Percentiles rank a stretch among this genome's conserved stretches.
These are phyloP conservation scores for Digitaria exilis DNA, from an alignment of 202 grass and related monocot genomes.

Conservation along the genomic window DNA sequence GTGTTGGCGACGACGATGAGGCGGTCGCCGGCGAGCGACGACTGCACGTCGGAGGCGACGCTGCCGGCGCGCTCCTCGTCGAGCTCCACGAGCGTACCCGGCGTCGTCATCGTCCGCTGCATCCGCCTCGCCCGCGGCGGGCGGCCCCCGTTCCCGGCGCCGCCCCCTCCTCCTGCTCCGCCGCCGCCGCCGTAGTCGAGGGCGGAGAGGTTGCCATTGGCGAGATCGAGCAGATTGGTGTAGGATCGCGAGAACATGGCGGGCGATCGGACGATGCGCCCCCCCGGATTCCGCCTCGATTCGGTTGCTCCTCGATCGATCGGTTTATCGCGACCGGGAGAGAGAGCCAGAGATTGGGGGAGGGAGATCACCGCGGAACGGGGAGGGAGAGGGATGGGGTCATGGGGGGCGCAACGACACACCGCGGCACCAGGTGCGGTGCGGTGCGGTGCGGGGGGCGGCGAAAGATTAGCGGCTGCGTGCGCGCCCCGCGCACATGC, in stretches of 20 bases:
- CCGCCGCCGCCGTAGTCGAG: slow-evolving; percentile 50
- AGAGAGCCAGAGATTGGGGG: no score
- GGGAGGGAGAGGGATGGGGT: neutral
- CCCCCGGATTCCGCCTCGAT: neutral
- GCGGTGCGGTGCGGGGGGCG: neutral
- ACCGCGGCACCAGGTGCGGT: neutral
- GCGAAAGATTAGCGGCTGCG: neutral
- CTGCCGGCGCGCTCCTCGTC: slow-evolving; percentile 59
- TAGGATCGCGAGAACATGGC: slow-evolving; percentile 76
- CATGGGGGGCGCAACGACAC: neutral
- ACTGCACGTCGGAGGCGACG: slow-evolving; percentile 63
- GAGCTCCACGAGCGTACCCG: slow-evolving; percentile 55
- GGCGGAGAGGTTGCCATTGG: slow-evolving; percentile 61
- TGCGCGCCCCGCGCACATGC: neutral
- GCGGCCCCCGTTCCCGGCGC: neutral
- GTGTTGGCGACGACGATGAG: slow-evolving; percentile 73
- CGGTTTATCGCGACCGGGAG: neutral
- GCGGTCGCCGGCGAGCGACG: slow-evolving; percentile 56
- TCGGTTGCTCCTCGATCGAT: slow-evolving; percentile 23
- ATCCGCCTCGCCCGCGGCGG: slow-evolving; percentile 52
- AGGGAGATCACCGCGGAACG: neutral
- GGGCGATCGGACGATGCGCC: slow-evolving; percentile 16
- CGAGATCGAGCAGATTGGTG: slow-evolving; percentile 73
- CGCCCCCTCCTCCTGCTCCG: neutral
- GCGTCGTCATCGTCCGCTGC: slow-evolving; percentile 56